Evolutionary conservation across 768 basidiomycete species (phyloP), one percentile per base, ranked within the genome.

Genomic region (Mycena galericulata): DNA sequence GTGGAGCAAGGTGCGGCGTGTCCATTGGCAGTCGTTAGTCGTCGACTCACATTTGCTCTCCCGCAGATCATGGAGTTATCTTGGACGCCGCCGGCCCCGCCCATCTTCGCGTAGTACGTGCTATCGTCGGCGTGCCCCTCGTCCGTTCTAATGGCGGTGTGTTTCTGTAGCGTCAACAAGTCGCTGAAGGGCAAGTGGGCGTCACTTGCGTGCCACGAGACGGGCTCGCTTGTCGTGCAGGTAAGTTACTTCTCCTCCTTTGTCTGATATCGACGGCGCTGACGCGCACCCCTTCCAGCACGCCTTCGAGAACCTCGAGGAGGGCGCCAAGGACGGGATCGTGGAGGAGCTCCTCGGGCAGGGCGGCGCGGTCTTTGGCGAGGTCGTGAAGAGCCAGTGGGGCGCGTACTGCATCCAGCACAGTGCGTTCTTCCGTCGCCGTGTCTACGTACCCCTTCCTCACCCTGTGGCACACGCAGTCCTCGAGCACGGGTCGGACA

Each of bases 111-210:
- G 3, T 94, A 90, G 94, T 94, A 77, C 73, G 91, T 82, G 45
- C 27, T 24, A 65, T 47, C 62, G 36, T 67, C 46, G 68, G 15
- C 34, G 24, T 40, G 64, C 50, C 69, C 11, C 62, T 53, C 49
- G 68, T 36, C 8, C 20, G 55, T 22, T 43, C 34, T 30, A 20
- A 26, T 17, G 51, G 10, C n/a, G 5, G n/a, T 10, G 66, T 57
- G 59, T 32, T 20, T 62, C 8, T 59, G 0, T 72, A 95, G 94
- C 68, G 94, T 96, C 72, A 95, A 96, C 79, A 93, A 91, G 72
- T 93, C 94, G 0, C 81, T 96, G 69, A 92, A 92, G 73, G 94
- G 94, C 22, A 93, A 94, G 75, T 95, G 94, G 94, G 94, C 94
- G 0, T 87, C 93, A 12, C 86, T 96, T 47, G 94, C 94, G 14